Evolutionary conservation across 306 rosid species (phyloP).

Genomic region (Lagenaria siceraria): DNA sequence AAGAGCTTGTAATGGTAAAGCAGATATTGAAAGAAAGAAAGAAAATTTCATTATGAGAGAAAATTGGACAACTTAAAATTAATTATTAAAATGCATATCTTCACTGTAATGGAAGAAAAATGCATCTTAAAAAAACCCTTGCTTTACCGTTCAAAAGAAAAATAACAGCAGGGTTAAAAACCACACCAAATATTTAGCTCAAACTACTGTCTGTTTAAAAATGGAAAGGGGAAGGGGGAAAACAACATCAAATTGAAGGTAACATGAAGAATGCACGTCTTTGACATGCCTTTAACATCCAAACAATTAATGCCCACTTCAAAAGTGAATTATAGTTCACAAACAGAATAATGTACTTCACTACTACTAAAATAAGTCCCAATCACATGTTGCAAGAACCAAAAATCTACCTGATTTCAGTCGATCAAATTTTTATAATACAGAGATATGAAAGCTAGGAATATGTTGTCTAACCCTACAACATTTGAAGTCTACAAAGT

Average conservation of each 20-base stretch:
- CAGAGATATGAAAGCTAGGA: background rate
- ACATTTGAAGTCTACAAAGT: background rate
- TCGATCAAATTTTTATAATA: background rate
- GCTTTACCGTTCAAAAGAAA: background rate
- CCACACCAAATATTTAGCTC: background rate
- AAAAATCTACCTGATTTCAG: background rate
- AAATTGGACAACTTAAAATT: background rate
- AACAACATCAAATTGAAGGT: background rate
- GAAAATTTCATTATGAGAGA: background rate
- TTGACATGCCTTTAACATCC: background rate
- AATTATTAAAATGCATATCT: background rate
- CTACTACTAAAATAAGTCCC: background rate
- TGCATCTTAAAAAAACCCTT: background rate
- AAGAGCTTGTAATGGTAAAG: background rate
- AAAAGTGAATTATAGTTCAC: background rate
- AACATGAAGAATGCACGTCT: background rate
- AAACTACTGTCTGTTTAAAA: background rate
- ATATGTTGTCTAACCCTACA: background rate
- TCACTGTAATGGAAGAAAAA: background rate
- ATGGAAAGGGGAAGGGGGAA: background rate
- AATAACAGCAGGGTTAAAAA: background rate
- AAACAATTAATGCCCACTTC: background rate
- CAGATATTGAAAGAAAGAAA: conserved; percentile 12
- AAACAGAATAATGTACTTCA: background rate
- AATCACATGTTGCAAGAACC: background rate